Evolutionary conservation across 2,329 filamentous ascomycete genomes (phyloP).

Genomic region (Penicillium freii): DNA sequence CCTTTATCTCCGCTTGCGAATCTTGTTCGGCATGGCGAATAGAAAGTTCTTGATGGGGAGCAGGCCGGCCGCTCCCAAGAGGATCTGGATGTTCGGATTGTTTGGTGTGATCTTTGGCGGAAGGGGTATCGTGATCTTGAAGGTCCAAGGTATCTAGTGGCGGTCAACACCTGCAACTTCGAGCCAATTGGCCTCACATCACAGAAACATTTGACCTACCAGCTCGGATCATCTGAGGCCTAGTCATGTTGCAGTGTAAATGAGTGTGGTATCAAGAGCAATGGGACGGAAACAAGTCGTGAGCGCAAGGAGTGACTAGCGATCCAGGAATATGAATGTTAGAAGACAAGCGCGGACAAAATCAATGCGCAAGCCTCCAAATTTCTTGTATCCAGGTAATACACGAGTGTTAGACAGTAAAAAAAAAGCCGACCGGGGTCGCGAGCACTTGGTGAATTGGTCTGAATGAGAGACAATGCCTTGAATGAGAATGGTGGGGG

Average conservation of each 20-base stretch:
- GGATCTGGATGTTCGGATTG: slow-evolving; percentile 53
- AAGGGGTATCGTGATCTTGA: slow-evolving; percentile 77
- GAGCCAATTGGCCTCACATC: not conserved
- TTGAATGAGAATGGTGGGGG: slow-evolving; percentile 18
- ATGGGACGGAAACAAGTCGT: slow-evolving; percentile 13
- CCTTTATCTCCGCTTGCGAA: slow-evolving; percentile 67
- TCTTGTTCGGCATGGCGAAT: slow-evolving; percentile 78
- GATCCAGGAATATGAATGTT: slow-evolving; percentile 17
- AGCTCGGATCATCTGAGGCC: slow-evolving; percentile 48
- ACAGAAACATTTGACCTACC: slow-evolving; percentile 33
- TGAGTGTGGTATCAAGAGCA: slow-evolving; percentile 16
- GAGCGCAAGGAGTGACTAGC: slow-evolving; percentile 22
- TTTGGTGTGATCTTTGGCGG: slow-evolving; percentile 74
- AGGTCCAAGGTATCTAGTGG: slow-evolving; percentile 85
- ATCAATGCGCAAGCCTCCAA: slow-evolving; percentile 4
- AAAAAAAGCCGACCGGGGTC: slow-evolving; percentile 4
- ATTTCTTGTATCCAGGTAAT: not conserved
- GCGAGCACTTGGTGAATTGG: slow-evolving; percentile 8
- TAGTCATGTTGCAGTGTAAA: slow-evolving; percentile 35
- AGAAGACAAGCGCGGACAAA: slow-evolving; percentile 6
- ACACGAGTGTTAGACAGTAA: not conserved
- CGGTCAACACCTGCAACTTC: slow-evolving; percentile 11
- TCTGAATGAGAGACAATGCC: slow-evolving; percentile 27
- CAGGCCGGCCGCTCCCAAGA: slow-evolving; percentile 57
- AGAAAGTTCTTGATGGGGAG: slow-evolving; percentile 81